These are phyloP conservation scores for Prunus fruticosa DNA, from an alignment of 306 rosid genomes.

Conservation along the genomic window DNA sequence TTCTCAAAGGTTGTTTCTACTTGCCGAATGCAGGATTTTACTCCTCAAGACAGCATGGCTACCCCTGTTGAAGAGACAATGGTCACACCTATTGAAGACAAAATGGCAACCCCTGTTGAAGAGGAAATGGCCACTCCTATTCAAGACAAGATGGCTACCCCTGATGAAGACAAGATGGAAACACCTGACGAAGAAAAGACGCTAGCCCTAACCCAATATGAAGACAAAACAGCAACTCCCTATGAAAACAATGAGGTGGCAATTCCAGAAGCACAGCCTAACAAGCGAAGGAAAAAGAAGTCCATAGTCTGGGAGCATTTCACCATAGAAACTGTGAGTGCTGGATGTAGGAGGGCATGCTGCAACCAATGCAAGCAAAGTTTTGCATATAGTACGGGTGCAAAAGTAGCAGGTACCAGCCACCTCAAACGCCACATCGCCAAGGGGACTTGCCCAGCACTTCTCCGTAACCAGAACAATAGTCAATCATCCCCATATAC, in stretches of 20 bases:
- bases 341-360: conserved; percentile 90
- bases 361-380: conserved; percentile 93
- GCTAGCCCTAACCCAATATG: conserved; percentile 16
- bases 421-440: conserved; percentile 96
- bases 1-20: background rate
- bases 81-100: background rate
- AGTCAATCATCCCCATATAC: conserved; percentile 57
- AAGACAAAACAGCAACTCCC: conserved; percentile 14
- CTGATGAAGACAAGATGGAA: conserved; percentile 45
- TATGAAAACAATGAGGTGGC: conserved; percentile 40
- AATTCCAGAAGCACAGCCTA: conserved; percentile 67
- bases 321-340: conserved; percentile 74
- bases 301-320: conserved; percentile 96
- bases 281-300: conserved; percentile 83
- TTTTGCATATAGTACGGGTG: conserved; percentile 94
- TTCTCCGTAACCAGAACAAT: conserved; percentile 66
- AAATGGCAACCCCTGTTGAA: conserved; percentile 1
- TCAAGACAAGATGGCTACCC: conserved; percentile 41
- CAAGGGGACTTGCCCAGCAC: conserved; percentile 80
- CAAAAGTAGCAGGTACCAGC: conserved; percentile 96
- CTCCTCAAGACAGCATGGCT: conserved; percentile 25
- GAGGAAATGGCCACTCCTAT: conserved; percentile 22
- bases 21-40: conserved; percentile 32
- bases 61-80: background rate
- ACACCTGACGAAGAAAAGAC: conserved; percentile 29